These are phyloP conservation scores for Coriaria nepalensis DNA, from an alignment of 306 rosid species.

Conservation along the genomic window DNA sequence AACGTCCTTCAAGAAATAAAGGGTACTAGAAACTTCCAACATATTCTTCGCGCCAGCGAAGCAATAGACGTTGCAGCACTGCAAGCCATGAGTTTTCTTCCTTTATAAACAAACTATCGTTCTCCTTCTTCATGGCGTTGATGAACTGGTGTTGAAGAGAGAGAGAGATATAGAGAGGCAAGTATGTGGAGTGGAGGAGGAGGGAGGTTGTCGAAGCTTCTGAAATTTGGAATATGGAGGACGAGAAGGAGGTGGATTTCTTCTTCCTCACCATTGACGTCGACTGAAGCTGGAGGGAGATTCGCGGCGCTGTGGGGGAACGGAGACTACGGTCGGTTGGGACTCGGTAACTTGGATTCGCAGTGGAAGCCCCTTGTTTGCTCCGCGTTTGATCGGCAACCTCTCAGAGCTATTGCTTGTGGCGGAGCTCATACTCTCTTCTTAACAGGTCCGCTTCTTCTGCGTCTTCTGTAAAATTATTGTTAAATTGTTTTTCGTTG, in stretches of 20 bases:
- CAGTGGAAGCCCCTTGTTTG: slow-evolving; percentile 65
- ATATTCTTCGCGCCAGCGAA: too few species aligned
- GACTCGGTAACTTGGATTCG: slow-evolving; percentile 59
- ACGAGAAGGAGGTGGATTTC: slow-evolving; percentile 27
- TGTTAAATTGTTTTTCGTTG: too few species aligned
- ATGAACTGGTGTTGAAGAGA: too few species aligned
- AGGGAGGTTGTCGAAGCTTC: not conserved
- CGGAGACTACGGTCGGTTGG: slow-evolving; percentile 81
- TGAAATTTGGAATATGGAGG: slow-evolving; percentile 5
- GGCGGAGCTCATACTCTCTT: slow-evolving; percentile 98
- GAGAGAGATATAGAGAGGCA: too few species aligned
- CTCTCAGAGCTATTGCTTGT: slow-evolving; percentile 52
- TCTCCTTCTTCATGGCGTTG: too few species aligned
- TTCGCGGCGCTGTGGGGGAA: slow-evolving; percentile 83
- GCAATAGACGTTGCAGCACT: too few species aligned
- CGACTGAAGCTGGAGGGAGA: slow-evolving; percentile 26
- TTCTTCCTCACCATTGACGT: too few species aligned
- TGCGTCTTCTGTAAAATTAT: too few species aligned
- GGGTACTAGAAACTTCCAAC: too few species aligned
- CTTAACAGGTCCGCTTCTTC: slow-evolving; percentile 44
- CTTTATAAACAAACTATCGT: too few species aligned
- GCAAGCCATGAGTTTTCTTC: too few species aligned
- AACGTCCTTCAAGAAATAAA: too few species aligned
- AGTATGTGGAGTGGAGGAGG: slow-evolving; percentile 8
- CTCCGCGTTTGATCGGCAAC: slow-evolving; percentile 33